These are phyloP conservation scores for Mortierella sp. DNA, from an alignment of 371 early-diverging fungal species.

Conservation along the genomic window DNA sequence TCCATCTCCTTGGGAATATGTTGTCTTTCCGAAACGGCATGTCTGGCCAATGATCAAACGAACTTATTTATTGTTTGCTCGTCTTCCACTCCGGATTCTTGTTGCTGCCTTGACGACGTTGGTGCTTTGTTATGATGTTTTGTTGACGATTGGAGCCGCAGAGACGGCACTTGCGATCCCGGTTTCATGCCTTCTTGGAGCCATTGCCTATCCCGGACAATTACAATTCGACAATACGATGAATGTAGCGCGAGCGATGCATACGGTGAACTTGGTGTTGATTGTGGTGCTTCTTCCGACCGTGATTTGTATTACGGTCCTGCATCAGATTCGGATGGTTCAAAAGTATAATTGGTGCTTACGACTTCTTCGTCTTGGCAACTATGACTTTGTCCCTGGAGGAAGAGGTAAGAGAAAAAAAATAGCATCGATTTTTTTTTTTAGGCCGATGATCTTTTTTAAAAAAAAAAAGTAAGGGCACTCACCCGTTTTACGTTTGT, in stretches of 20 bases:
- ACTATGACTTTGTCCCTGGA: slow-evolving; percentile 51
- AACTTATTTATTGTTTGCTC: slow-evolving; percentile 36
- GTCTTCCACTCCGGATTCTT: slow-evolving; percentile 47
- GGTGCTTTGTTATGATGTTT: slow-evolving; percentile 46
- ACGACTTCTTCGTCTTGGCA: slow-evolving; percentile 36
- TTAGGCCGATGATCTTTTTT: neutral
- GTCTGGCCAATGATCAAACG: slow-evolving; percentile 35
- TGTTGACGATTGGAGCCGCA: slow-evolving; percentile 41
- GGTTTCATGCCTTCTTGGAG: slow-evolving; percentile 42
- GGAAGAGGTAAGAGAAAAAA: slow-evolving; percentile 36
- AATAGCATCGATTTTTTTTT: neutral
- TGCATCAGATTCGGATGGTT: slow-evolving; percentile 52
- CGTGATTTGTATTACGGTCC: slow-evolving; percentile 33
- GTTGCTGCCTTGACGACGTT: slow-evolving; percentile 48
- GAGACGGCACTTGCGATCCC: slow-evolving; percentile 45
- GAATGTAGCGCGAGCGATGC: slow-evolving; percentile 52
- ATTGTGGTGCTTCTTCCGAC: slow-evolving; percentile 37
- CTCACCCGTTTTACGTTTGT: neutral
- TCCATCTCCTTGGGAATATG: slow-evolving; percentile 47
- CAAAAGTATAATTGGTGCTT: slow-evolving; percentile 54
- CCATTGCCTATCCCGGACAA: slow-evolving; percentile 39
- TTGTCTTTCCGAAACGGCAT: slow-evolving; percentile 32
- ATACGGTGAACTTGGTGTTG: slow-evolving; percentile 45
- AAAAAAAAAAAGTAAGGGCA: neutral
- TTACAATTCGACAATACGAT: slow-evolving; percentile 51